phyloP scores from a whole-genome alignment of 2,329 filamentous ascomycete species.

The Phialocephala subalpina region DNA sequence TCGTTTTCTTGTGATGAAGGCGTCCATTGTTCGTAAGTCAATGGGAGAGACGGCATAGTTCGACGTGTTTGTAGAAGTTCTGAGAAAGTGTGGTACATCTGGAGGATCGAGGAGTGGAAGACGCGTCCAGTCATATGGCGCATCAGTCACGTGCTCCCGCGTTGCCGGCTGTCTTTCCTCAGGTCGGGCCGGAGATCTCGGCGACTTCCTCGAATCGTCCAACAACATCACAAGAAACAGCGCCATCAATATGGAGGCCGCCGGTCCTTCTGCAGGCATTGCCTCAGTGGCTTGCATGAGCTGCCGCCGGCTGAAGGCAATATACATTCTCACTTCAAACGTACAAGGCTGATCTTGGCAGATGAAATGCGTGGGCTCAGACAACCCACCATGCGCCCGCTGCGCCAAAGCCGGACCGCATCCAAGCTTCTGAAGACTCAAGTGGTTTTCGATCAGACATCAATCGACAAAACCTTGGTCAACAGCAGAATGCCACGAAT shows the following conservation, averaged over 20 bases:
- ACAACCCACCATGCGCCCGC: slow-evolving; percentile 20
- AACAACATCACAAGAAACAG: slow-evolving; percentile 7
- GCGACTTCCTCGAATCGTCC: not conserved
- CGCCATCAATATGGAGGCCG: slow-evolving; percentile 9
- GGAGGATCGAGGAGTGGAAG: not conserved
- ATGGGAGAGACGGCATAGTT: not conserved
- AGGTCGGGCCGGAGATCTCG: not conserved
- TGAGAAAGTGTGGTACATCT: not conserved
- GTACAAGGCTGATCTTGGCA: not conserved
- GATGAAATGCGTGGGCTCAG: slow-evolving; percentile 26
- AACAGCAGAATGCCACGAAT: not conserved
- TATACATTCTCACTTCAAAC: not conserved
- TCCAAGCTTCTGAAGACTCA: not conserved
- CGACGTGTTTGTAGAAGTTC: not conserved
- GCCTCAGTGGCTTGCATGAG: slow-evolving; percentile 13
- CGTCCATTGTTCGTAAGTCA: not conserved
- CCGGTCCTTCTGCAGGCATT: not conserved
- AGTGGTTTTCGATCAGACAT: not conserved
- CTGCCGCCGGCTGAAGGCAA: slow-evolving; percentile 19
- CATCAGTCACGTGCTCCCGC: not conserved
- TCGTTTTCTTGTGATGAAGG: not conserved
- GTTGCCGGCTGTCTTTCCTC: not conserved
- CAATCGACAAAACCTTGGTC: not conserved
- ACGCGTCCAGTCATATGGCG: not conserved
- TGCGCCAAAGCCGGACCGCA: slow-evolving; percentile 19